A percentile compares a stretch with the other conserved stretches of the same genome.
These are phyloP conservation scores for Boletus vermiculosoides DNA, from an alignment of 768 basidiomycete genomes.

Conservation along the genomic window DNA sequence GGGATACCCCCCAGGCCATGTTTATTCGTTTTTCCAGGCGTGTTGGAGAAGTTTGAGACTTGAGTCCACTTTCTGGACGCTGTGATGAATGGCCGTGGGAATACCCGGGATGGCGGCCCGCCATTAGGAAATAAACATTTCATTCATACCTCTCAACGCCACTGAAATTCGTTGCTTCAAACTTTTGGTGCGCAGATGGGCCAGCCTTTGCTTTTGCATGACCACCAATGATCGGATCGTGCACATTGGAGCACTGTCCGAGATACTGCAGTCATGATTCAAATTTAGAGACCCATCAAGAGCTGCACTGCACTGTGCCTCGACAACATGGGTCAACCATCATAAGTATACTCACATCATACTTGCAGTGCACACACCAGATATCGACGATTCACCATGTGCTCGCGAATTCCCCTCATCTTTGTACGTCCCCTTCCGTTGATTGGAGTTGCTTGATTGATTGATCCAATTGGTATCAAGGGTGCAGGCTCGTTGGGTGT, in stretches of 20 bases:
- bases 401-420: slow-evolving; percentile 10
- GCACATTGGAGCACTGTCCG: background rate
- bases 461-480: slow-evolving; percentile 3
- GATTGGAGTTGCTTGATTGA: background rate
- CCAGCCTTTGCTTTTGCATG: background rate
- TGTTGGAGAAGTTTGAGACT: background rate
- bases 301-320: background rate
- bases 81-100: background rate
- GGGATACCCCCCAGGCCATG: slow-evolving; percentile 2
- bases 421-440: slow-evolving; percentile 5
- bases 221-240: background rate
- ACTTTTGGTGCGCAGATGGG: slow-evolving; percentile 29
- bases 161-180: slow-evolving; percentile 26
- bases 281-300: too few species aligned
- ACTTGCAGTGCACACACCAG: background rate
- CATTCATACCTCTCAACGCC: slow-evolving; percentile 17
- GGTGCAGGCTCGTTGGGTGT: slow-evolving; percentile 22
- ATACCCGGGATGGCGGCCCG: background rate
- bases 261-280: background rate
- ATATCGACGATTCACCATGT: background rate
- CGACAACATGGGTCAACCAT: background rate
- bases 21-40: background rate
- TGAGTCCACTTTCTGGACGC: background rate
- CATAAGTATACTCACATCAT: background rate
- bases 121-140: too few species aligned